Evolutionary conservation across 306 rosid genomes (phyloP).

Genomic region (Inga oerstediana): DNA sequence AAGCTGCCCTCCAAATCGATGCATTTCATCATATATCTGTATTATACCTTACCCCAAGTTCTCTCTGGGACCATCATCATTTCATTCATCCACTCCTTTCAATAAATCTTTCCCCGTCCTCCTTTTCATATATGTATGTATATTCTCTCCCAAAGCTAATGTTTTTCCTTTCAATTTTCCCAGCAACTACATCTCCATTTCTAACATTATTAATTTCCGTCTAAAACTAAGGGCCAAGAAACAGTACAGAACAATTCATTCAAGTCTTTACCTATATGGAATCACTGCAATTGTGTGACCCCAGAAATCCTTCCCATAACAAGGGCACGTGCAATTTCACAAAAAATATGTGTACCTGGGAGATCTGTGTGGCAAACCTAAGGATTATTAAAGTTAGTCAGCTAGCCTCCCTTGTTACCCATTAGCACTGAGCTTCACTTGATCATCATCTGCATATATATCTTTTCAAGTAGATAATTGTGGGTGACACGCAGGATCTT

Average conservation of each 20-base stretch:
- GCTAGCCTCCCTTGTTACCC: neutral
- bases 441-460: neutral
- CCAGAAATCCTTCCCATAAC: constrained; percentile 31
- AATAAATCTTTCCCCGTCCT: constrained; percentile 15
- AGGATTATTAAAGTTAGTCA: neutral
- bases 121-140: neutral
- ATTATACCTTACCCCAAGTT: constrained; percentile 30
- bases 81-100: constrained; percentile 28
- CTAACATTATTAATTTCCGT: neutral
- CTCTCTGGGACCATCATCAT: constrained; percentile 48
- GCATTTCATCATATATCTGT: constrained; percentile 22
- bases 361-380: neutral
- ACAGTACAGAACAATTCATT: neutral
- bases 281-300: neutral
- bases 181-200: constrained; percentile 21
- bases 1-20: constrained; percentile 59
- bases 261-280: neutral
- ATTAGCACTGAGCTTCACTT: neutral
- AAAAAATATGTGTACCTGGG: neutral
- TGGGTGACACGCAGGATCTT: neutral
- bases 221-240: neutral
- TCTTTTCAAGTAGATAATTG: neutral
- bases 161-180: constrained; percentile 68
- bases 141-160: constrained; percentile 38
- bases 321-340: constrained; percentile 47